Evolutionary conservation across 768 basidiomycete species (phyloP).

Genomic region (Pholiota microspora): DNA sequence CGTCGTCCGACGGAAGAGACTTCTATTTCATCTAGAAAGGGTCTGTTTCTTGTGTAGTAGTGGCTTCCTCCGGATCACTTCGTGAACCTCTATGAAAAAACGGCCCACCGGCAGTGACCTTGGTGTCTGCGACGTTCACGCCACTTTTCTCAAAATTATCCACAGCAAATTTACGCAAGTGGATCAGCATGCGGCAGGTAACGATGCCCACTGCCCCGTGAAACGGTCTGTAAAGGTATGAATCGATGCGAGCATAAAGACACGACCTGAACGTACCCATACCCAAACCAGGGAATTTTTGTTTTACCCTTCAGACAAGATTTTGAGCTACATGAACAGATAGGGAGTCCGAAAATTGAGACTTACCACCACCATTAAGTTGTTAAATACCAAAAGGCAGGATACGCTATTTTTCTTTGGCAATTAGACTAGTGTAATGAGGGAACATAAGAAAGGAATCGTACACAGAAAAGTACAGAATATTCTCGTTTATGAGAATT

Average conservation of each 20-base stretch:
- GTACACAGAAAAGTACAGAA: conserved; percentile 42
- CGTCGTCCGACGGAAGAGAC: too few relatives aligned
- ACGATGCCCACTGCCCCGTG: conserved; percentile 9
- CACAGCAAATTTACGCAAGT: conserved; percentile 3
- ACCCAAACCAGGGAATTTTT: conserved; percentile 47
- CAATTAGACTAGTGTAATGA: neutral
- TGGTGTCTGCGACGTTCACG: neutral
- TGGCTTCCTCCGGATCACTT: neutral
- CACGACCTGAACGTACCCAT: conserved; percentile 2
- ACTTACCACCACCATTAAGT: conserved; percentile 38
- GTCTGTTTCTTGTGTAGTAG: neutral
- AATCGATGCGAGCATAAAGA: too few relatives aligned
- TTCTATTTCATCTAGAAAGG: neutral
- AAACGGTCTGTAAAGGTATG: conserved; percentile 1
- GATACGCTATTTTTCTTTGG: conserved; percentile 27
- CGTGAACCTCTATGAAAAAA: neutral
- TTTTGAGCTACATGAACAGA: conserved; percentile 18
- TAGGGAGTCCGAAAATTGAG: too few relatives aligned
- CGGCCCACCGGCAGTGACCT: neutral
- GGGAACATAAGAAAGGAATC: neutral
- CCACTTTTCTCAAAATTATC: neutral
- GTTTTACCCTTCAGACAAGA: conserved; percentile 34
- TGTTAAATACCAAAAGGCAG: conserved; percentile 39
- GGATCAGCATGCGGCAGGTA: conserved; percentile 11
- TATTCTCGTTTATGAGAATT: conserved; percentile 39